Percentiles rank a stretch among this genome's conserved stretches.
phyloP scores from a whole-genome alignment of 129 eudicot genomes.

The Logfia minima region DNA sequence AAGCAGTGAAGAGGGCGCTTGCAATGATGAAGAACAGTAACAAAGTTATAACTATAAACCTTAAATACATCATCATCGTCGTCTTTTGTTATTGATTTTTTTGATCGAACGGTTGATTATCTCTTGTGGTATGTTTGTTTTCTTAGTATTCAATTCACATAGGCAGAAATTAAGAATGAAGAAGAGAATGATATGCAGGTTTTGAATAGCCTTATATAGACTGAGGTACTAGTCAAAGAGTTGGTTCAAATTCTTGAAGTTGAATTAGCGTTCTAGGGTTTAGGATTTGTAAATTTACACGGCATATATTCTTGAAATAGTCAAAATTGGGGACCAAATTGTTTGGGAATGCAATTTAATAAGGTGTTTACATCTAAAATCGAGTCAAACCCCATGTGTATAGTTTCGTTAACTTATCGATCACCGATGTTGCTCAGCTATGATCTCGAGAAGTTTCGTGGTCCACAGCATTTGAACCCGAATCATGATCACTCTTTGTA shows the following conservation, averaged over 20 bases:
- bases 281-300: conserved; percentile 27
- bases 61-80: conserved; percentile 18
- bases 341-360: conserved; percentile 30
- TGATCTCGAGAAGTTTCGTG: conserved; percentile 48
- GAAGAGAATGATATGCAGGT: conserved; percentile 37
- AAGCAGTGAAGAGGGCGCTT: conserved; percentile 39
- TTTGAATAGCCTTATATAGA: conserved; percentile 35
- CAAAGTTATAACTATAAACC: conserved; percentile 34
- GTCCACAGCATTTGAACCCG: conserved; percentile 31
- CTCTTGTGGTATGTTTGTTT: conserved; percentile 24
- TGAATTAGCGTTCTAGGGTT: conserved; percentile 24
- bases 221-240: conserved; percentile 41
- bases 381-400: conserved; percentile 62
- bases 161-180: conserved; percentile 22
- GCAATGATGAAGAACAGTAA: conserved; percentile 36
- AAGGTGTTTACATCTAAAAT: conserved; percentile 36
- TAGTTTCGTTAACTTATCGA: conserved; percentile 38
- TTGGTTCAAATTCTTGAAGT: conserved; percentile 30
- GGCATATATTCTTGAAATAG: conserved; percentile 26
- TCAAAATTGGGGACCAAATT: conserved; percentile 45
- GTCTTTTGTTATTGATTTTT: conserved; percentile 9
- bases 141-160: conserved; percentile 17
- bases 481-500: not conserved
- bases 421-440: conserved; percentile 32
- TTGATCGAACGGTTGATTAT: not conserved